These are phyloP conservation scores for Pyrenochaeta sp. DNA, from an alignment of 2,329 filamentous ascomycete species.

Conservation along the genomic window DNA sequence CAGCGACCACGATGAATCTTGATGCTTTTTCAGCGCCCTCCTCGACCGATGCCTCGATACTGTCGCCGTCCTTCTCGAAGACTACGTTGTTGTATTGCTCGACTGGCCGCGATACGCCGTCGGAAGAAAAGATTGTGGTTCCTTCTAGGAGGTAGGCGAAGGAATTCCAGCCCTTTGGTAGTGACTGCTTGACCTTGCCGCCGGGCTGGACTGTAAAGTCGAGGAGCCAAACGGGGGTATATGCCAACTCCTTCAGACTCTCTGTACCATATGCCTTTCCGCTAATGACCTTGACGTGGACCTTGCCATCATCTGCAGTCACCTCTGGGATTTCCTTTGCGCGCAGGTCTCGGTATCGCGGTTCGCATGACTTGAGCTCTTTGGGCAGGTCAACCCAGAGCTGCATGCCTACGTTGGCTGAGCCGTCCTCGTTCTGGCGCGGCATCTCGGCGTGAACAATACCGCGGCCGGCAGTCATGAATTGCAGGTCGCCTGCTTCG, in stretches of 20 bases:
- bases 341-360: slow-evolving; percentile 86
- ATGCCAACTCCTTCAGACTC: slow-evolving; percentile 87
- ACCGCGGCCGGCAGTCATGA: slow-evolving; percentile 93
- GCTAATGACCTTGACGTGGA: slow-evolving; percentile 88
- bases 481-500: slow-evolving; percentile 87
- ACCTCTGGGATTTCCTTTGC: slow-evolving; percentile 80
- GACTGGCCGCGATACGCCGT: slow-evolving; percentile 55
- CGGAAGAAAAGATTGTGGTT: slow-evolving; percentile 64
- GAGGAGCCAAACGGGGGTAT: slow-evolving; percentile 96
- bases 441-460: slow-evolving; percentile 99
- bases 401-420: slow-evolving; percentile 85
- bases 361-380: slow-evolving; percentile 85
- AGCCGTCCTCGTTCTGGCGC: slow-evolving; percentile 76
- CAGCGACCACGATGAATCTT: slow-evolving; percentile 76
- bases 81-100: slow-evolving; percentile 86
- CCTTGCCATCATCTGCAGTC: slow-evolving; percentile 75
- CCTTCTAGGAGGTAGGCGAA: slow-evolving; percentile 89
- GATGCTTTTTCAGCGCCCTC: slow-evolving; percentile 67
- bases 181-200: slow-evolving; percentile 74
- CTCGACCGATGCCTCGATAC: slow-evolving; percentile 74
- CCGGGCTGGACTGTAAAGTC: slow-evolving; percentile 84
- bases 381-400: slow-evolving; percentile 93
- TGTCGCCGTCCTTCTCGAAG: slow-evolving; percentile 81
- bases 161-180: slow-evolving; percentile 86
- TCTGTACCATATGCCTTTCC: slow-evolving; percentile 86